Evolutionary conservation across 1,139 yeast genomes (phyloP), one percentile per base, ranked within the genome.

Genomic region (Lodderomyces theae): DNA sequence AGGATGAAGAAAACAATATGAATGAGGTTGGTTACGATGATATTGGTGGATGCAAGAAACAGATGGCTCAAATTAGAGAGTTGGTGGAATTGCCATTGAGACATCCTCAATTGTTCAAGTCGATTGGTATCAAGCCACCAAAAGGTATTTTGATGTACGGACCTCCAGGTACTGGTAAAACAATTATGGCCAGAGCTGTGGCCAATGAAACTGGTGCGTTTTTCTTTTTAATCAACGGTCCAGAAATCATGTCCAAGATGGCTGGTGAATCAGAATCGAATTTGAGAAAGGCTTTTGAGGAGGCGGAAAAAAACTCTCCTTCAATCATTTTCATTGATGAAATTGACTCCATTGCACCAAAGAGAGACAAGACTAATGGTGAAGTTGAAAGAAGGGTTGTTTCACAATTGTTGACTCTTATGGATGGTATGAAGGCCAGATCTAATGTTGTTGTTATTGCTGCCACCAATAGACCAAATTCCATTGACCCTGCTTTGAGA

Each of bases 391-490:
- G 98, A 72, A 86, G 99, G 74, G 98, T 92, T 45, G 98, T 92
- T 46, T 90, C 97, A 22, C 98, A 92, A 72, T 78, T 92, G 60
- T 80, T 92, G 63, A 92, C 98, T 19, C 79, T 92, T 56, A 92
- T 92, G 98, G 98, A 92, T 64, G 98, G 98, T 75, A 92, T 92
- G 98, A 92, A 92, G 72, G 96, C 97, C 17, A 86, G 98, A 69
- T 83, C 97, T 34, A 94, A 92, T 61, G 84, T 88, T 52, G 97
- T 92, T 45, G 98, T 94, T 44, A 92, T 92, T 68, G 77, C 77
- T 39, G 77, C 77, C 35, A 92, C 98, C 38, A 94, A 94, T 69
- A 82, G 98, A 69, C 98, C 98, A 57, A 92, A 94, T 72, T 87
- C 97, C 16, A 90, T 92, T 58, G 99, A 92, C 63, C 97, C 98